A percentile compares a stretch with the other conserved stretches of the same genome.
Evolutionary conservation across 2,329 filamentous ascomycete species (phyloP).

Genomic region (Stromatinia cepivora): DNA sequence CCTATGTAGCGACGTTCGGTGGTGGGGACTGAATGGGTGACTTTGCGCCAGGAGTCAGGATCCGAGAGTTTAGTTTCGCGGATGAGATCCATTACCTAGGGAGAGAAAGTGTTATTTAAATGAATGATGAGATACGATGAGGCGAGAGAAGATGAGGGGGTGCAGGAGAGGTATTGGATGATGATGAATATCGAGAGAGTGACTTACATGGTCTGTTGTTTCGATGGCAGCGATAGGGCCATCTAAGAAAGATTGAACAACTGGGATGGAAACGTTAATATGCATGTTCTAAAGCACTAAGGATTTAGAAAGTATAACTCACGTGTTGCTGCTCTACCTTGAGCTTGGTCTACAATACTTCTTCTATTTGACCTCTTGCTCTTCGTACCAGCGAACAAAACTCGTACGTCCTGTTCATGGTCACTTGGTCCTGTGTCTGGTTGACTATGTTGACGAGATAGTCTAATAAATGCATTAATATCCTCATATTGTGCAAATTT

Average conservation of each 20-base stretch:
- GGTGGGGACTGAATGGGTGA: constrained; percentile 75
- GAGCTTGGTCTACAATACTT: constrained; percentile 80
- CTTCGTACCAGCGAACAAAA: constrained; percentile 78
- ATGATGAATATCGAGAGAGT: neutral
- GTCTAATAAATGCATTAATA: constrained; percentile 30
- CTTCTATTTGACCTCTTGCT: constrained; percentile 91
- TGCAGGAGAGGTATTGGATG: neutral
- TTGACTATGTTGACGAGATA: constrained; percentile 36
- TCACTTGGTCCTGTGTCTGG: constrained; percentile 40
- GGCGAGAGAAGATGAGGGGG: no score
- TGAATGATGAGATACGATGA: neutral
- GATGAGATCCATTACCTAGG: constrained; percentile 63
- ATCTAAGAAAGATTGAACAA: constrained; percentile 69
- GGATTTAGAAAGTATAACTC: neutral
- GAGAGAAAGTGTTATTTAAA: neutral
- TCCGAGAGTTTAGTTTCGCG: constrained; percentile 74
- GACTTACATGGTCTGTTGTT: constrained; percentile 70
- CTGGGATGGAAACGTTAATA: constrained; percentile 9
- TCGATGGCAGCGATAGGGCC: constrained; percentile 87
- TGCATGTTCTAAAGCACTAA: neutral
- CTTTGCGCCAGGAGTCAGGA: constrained; percentile 76
- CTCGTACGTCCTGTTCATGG: constrained; percentile 72
- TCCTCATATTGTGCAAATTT: neutral
- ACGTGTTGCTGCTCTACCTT: constrained; percentile 54
- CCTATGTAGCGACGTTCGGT: constrained; percentile 79